Conservation (phyloP, 1,284 basidiomycete genomes). For the Ganoderma meredithae region DNA sequence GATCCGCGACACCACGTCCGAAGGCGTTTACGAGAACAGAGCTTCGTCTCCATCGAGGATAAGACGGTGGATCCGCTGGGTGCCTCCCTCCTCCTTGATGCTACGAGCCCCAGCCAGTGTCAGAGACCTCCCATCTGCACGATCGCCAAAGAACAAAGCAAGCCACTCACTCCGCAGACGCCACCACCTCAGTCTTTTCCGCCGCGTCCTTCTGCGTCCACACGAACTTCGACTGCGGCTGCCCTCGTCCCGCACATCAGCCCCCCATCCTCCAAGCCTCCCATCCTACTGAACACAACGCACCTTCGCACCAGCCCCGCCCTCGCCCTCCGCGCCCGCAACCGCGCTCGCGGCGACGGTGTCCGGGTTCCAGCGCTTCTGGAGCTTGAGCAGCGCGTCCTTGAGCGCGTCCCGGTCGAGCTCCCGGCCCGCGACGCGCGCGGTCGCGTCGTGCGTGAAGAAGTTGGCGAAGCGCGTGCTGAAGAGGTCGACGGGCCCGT, state of each 20-base stretch:
- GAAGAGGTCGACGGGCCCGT: constrained; percentile 43
- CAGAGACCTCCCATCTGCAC: background rate
- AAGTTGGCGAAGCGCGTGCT: constrained; percentile 41
- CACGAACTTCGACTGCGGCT: constrained; percentile 32
- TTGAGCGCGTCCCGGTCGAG: constrained; percentile 41
- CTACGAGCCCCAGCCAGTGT: constrained; percentile 13
- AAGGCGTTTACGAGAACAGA: constrained; percentile 28
- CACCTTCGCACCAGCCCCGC: constrained; percentile 12
- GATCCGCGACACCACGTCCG: background rate
- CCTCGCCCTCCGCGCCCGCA: constrained; percentile 12
- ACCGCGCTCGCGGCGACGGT: background rate
- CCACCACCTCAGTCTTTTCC: constrained; percentile 26
- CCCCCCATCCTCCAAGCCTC: background rate
- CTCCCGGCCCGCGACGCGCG: constrained; percentile 35
- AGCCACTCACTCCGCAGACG: constrained; percentile 33
- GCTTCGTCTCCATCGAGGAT: constrained; percentile 37
- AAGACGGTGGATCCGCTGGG: constrained; percentile 34
- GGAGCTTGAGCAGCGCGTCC: constrained; percentile 37
- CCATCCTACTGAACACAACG: background rate
- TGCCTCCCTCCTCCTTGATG: constrained; percentile 34
- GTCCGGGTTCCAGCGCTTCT: constrained; percentile 38
- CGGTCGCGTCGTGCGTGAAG: constrained; percentile 38
- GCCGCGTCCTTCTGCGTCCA: constrained; percentile 33
- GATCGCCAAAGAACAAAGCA: too few species aligned
- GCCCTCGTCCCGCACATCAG: background rate